These are phyloP conservation scores for Hagleromyces aurorensis DNA, from an alignment of 805 yeast genomes.

Conservation along the genomic window DNA sequence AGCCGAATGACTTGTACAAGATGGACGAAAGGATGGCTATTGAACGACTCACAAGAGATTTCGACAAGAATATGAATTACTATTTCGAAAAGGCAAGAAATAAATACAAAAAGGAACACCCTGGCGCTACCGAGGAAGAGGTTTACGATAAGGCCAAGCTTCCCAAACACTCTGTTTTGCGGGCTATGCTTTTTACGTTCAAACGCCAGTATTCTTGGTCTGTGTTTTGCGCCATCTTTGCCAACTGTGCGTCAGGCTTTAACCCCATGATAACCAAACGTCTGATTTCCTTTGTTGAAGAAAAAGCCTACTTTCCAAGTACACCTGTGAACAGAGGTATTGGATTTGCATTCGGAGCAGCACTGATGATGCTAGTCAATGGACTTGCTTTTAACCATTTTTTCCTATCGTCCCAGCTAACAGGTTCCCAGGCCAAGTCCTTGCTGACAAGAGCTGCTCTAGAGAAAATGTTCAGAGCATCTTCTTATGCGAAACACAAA, in stretches of 20 bases:
- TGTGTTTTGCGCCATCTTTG: conserved; percentile 38
- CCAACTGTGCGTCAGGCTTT: conserved; percentile 43
- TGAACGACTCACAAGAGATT: conserved; percentile 35
- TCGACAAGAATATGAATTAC: conserved; percentile 30
- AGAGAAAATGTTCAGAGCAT: conserved; percentile 57
- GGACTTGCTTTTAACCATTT: conserved; percentile 51
- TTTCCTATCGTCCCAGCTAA: conserved; percentile 51
- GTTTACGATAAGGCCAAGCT: conserved; percentile 25
- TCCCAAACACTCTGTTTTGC: conserved; percentile 32
- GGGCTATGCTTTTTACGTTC: conserved; percentile 43
- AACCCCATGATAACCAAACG: conserved; percentile 61
- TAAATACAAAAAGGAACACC: conserved; percentile 28
- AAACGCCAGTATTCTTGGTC: conserved; percentile 39
- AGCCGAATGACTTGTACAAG: conserved; percentile 51
- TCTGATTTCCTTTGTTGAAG: conserved; percentile 57
- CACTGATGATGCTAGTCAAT: conserved; percentile 42
- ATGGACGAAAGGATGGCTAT: conserved; percentile 38
- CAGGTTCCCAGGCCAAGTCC: conserved; percentile 67
- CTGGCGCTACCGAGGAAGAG: conserved; percentile 34
- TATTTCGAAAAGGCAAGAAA: conserved; percentile 30
- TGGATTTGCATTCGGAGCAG: conserved; percentile 69
- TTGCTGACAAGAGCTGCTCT: conserved; percentile 62
- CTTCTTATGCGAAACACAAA: conserved; percentile 47
- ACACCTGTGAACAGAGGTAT: conserved; percentile 50
- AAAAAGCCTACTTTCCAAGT: conserved; percentile 37